Percentiles rank a stretch among this genome's conserved stretches.
Evolutionary conservation across 208 protist species (phyloP).

Genomic region (Acanthamoeba healyi): DNA sequence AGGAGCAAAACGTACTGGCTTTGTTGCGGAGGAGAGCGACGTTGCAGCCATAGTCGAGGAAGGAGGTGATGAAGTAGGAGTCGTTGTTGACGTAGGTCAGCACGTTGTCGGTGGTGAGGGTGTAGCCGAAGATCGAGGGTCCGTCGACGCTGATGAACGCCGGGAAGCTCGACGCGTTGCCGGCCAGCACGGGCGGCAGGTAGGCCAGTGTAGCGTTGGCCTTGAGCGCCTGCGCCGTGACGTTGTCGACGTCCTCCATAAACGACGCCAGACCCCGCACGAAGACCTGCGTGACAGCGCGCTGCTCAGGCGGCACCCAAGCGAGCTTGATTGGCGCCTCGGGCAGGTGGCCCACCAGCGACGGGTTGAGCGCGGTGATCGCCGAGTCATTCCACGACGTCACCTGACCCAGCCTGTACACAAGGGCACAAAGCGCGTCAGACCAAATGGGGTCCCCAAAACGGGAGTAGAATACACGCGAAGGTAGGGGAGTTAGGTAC

Average conservation of each 20-base stretch:
- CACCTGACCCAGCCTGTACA: neutral
- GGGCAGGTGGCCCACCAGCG: neutral
- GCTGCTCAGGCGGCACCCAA: slow-evolving; percentile 2
- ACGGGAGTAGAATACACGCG: too few species aligned
- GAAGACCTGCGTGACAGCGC: neutral
- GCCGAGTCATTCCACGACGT: slow-evolving; percentile 16
- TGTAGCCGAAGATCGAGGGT: slow-evolving; percentile 9
- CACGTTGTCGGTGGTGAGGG: neutral
- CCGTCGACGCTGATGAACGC: neutral
- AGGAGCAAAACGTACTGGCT: neutral
- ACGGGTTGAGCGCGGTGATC: slow-evolving; percentile 4
- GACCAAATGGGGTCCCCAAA: neutral
- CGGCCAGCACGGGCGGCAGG: neutral
- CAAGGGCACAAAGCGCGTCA: neutral
- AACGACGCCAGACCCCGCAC: slow-evolving; percentile 22
- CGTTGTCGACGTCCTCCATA: slow-evolving; percentile 7
- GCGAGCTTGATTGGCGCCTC: neutral
- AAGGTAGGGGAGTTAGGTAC: neutral
- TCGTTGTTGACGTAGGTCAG: slow-evolving; percentile 59
- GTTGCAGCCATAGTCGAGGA: neutral
- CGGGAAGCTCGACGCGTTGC: neutral
- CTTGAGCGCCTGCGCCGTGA: neutral
- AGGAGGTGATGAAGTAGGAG: neutral
- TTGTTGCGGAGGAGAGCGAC: neutral
- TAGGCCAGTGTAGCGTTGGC: neutral